These are phyloP conservation scores for Scedosporium apiospermum DNA, from an alignment of 2,329 filamentous ascomycete species.

Conservation along the genomic window DNA sequence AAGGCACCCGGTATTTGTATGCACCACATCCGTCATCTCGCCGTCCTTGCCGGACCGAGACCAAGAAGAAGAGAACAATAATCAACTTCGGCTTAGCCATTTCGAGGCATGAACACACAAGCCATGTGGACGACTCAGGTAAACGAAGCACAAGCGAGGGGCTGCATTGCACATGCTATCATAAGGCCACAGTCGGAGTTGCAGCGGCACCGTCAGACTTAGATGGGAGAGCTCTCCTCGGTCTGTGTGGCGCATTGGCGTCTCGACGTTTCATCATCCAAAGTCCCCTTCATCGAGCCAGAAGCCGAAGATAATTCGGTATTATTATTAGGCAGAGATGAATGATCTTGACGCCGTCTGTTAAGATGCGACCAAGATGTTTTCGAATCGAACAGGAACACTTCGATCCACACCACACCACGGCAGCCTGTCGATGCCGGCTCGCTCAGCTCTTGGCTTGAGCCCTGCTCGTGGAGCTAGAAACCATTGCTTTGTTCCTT, in stretches of 20 bases:
- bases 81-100: neutral
- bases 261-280: neutral
- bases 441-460: neutral
- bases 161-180: neutral
- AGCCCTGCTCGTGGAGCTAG: neutral
- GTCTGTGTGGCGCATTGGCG: neutral
- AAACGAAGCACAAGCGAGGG: neutral
- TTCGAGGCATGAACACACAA: neutral
- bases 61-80: neutral
- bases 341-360: neutral
- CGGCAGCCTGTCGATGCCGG: neutral
- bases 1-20: slow-evolving; percentile 2
- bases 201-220: neutral
- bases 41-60: neutral
- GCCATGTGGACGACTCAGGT: neutral
- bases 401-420: neutral
- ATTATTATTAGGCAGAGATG: neutral
- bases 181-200: neutral
- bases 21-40: neutral
- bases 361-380: neutral
- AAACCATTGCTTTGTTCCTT: neutral
- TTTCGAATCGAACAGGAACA: neutral
- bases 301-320: neutral
- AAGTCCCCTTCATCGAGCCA: neutral
- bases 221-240: neutral